Evolutionary conservation across 441 rosid genomes (phyloP).

Genomic region (Erodium trifolium): DNA sequence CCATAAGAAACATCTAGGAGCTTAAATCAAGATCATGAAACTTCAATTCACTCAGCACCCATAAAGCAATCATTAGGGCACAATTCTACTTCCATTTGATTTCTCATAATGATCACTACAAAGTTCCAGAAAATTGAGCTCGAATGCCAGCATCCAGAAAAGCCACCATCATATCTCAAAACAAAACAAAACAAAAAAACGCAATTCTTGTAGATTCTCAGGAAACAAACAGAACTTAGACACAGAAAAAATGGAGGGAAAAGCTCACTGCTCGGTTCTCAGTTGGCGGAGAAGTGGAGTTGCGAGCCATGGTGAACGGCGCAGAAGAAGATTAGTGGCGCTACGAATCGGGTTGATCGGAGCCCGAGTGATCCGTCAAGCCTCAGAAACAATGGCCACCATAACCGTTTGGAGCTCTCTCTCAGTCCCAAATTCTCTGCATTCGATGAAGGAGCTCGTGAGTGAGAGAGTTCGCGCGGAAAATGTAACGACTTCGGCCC

Average conservation of each 20-base stretch:
- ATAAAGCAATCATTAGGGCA: constrained; percentile 4
- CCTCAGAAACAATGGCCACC: neutral
- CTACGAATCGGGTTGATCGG: constrained; percentile 65
- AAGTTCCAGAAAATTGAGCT: neutral
- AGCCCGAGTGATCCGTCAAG: constrained; percentile 54
- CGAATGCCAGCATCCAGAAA: neutral
- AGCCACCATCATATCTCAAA: neutral
- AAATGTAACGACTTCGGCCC: no score
- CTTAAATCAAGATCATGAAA: neutral
- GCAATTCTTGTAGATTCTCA: neutral
- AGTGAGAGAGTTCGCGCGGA: no score
- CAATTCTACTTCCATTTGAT: neutral
- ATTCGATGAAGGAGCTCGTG: no score
- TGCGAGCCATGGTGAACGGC: constrained; percentile 49
- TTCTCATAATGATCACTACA: neutral
- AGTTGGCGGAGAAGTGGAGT: constrained; percentile 43
- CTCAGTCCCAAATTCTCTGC: no score
- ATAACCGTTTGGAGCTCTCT: constrained; percentile 2
- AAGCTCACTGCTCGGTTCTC: constrained; percentile 39
- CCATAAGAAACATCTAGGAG: neutral
- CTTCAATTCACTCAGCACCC: neutral
- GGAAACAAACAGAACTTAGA: neutral
- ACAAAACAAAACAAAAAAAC: neutral
- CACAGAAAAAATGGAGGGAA: neutral
- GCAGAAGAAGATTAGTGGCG: constrained; percentile 48